phyloP scores from a whole-genome alignment of 1,284 basidiomycete genomes.

The Apiotrichum akiyoshidainum region DNA sequence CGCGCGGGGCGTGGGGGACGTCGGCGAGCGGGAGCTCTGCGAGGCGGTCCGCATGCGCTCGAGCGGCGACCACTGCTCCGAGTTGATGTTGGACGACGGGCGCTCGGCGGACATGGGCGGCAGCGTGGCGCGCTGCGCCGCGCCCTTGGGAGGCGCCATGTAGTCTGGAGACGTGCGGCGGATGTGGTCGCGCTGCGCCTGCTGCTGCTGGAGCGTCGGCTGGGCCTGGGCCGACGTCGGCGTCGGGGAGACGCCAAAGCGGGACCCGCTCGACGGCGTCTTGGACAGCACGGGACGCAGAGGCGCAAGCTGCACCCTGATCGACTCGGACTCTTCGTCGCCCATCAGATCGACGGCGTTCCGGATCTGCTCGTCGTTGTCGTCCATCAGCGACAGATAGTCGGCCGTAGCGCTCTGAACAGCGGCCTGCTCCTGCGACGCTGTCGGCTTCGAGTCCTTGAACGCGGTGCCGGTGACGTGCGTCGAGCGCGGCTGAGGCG shows the following conservation, averaged over 20 bases:
- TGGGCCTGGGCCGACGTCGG: not conserved
- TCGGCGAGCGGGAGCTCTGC: slow-evolving; percentile 8
- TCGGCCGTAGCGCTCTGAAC: slow-evolving; percentile 12
- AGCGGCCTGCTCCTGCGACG: too few relatives aligned
- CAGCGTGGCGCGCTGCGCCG: slow-evolving; percentile 20
- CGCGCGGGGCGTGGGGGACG: not conserved
- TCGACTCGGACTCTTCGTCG: slow-evolving; percentile 14
- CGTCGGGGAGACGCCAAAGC: slow-evolving; percentile 9
- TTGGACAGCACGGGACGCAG: slow-evolving; percentile 13
- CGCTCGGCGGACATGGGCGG: slow-evolving; percentile 12
- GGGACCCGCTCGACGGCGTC: slow-evolving; percentile 7
- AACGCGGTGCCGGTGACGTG: slow-evolving; percentile 51
- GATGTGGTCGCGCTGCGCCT: slow-evolving; percentile 10
- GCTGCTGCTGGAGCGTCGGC: slow-evolving; percentile 6
- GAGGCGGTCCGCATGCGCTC: slow-evolving; percentile 14
- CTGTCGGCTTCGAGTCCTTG: slow-evolving; percentile 19
- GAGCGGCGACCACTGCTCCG: slow-evolving; percentile 38
- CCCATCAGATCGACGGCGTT: slow-evolving; percentile 12
- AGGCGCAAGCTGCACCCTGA: slow-evolving; percentile 9
- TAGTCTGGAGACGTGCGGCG: not conserved
- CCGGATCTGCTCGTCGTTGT: slow-evolving; percentile 6
- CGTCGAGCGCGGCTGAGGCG: slow-evolving; percentile 40
- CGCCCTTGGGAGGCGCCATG: slow-evolving; percentile 3
- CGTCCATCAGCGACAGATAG: slow-evolving; percentile 17
- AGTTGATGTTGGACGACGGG: slow-evolving; percentile 32